Conservation (phyloP, 495 filamentous ascomycete species). For the Daldinia childiae region DNA sequence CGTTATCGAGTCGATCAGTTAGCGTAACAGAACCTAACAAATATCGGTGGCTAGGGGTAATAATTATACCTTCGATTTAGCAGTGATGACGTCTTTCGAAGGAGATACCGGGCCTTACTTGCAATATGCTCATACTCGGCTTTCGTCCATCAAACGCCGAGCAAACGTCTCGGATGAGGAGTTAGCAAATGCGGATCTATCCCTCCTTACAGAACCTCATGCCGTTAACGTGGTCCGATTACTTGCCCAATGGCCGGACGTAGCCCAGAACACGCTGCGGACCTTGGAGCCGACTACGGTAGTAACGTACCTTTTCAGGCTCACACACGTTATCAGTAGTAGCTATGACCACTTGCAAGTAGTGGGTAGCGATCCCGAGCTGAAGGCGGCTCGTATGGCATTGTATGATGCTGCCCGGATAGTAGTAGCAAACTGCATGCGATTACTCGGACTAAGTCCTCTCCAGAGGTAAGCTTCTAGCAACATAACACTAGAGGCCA, state of each 20-base stretch:
- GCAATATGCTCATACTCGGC: slow-evolving; percentile 73
- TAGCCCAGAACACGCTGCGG: slow-evolving; percentile 68
- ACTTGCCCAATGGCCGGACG: slow-evolving; percentile 72
- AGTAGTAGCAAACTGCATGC: slow-evolving; percentile 86
- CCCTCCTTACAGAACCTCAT: slow-evolving; percentile 66
- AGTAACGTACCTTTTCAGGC: slow-evolving; percentile 84
- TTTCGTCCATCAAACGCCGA: slow-evolving; percentile 68
- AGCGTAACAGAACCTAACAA: slow-evolving; percentile 1
- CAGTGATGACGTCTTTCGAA: slow-evolving; percentile 74
- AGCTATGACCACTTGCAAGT: slow-evolving; percentile 85
- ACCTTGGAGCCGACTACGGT: slow-evolving; percentile 73
- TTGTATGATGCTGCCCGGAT: slow-evolving; percentile 81
- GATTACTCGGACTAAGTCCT: slow-evolving; percentile 78
- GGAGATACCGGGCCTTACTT: slow-evolving; percentile 76
- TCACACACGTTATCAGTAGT: slow-evolving; percentile 85
- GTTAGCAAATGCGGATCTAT: slow-evolving; percentile 64
- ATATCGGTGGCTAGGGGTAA: slow-evolving; percentile 58
- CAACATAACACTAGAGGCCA: neutral
- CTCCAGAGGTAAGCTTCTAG: slow-evolving; percentile 65
- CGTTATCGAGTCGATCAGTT: slow-evolving; percentile 9
- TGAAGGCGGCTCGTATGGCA: slow-evolving; percentile 81
- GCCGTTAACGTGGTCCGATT: slow-evolving; percentile 68
- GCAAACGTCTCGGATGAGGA: slow-evolving; percentile 63
- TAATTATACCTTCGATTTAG: slow-evolving; percentile 71
- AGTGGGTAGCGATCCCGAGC: slow-evolving; percentile 73